A percentile compares a stretch with the other conserved stretches of the same genome.
Evolutionary conservation across 495 filamentous ascomycete genomes (phyloP).

Genomic region (Geopyxis carbonaria): DNA sequence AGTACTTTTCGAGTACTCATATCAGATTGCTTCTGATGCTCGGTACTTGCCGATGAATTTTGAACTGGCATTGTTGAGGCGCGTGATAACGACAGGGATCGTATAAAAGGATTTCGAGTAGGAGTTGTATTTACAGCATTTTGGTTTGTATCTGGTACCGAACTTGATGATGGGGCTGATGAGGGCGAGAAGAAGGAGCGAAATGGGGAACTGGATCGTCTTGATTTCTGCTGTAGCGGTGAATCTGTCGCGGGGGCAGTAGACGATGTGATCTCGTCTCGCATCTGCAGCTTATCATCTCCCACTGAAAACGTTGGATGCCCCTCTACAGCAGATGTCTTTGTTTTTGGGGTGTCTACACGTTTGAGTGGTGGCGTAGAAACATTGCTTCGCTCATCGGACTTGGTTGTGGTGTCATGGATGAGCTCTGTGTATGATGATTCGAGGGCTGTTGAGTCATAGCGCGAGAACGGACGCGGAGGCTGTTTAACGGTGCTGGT

Average conservation of each 20-base stretch:
- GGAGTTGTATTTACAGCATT: conserved; percentile 2
- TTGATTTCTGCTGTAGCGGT: background rate
- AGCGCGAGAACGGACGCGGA: conserved; percentile 58
- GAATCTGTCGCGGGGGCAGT: background rate
- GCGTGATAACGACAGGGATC: conserved; percentile 13
- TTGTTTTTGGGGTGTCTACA: background rate
- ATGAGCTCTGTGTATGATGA: conserved; percentile 43
- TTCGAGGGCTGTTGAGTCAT: conserved; percentile 58
- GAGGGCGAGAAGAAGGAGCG: background rate
- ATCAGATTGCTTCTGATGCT: conserved; percentile 10
- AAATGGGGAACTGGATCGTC: background rate
- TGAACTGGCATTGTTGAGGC: conserved; percentile 8
- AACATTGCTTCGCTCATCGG: background rate
- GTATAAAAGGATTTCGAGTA: conserved; percentile 19
- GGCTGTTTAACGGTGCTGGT: conserved; percentile 35
- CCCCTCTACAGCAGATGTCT: background rate
- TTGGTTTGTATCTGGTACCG: conserved; percentile 3
- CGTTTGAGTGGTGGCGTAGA: background rate
- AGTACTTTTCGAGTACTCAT: conserved; percentile 12
- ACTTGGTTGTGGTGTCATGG: background rate
- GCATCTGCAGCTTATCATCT: background rate
- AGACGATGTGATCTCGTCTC: background rate
- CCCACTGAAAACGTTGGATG: background rate
- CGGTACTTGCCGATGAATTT: conserved; percentile 7
- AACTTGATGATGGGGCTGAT: background rate